Evolutionary conservation across 2,329 filamentous ascomycete species (phyloP), one percentile per base, ranked within the genome.

Genomic region (Sarocladium brachiariae): DNA sequence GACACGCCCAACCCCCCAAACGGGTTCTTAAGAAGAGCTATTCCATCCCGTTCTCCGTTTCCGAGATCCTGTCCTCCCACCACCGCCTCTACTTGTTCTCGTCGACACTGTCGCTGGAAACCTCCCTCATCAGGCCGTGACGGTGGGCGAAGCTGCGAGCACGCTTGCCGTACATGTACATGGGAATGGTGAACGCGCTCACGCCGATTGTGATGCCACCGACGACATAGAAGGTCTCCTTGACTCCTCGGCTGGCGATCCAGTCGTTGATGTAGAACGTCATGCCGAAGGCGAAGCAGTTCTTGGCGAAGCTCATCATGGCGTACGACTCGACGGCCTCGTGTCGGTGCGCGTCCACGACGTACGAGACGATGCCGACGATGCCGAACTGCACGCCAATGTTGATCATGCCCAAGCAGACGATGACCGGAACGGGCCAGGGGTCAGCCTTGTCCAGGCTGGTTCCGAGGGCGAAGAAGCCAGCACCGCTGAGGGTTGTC

Each of bases 101-200:
- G 11, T 43, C 23, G 11, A 27, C 23, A 18, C 39, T 43, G 23
- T 43, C 39, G n/a, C 16, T 43, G 39, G 23, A 19, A 14, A 16
- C 23, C 62, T 83, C 87, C 76, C 95, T 89, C 86, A 95, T 91
- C 56, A 95, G 70, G 58, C 87, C 89, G 75, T 78, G 87, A 55
- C 87, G 74, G 11, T 90, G 88, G 1, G 91, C 96, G 91, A 91
- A 96, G 89, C 96, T 95, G 18, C 92, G 76, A n/a, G 86, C 84
- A 51, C 91, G 73, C 75, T 97, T 97, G 16, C 92, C 92, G 61
- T 82, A 96, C 18, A 97, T 87, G 64, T 93, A 97, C 86, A 97
- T 89, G 1, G 91, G 92, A 50, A 96, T 84, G 1, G 89, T 87
- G 50, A 77, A 81, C 2, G 88, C 61, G 64, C 95, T 74, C 51